These are phyloP conservation scores for Phellinidium pouzarii DNA, from an alignment of 1,284 basidiomycete species.

Conservation along the genomic window DNA sequence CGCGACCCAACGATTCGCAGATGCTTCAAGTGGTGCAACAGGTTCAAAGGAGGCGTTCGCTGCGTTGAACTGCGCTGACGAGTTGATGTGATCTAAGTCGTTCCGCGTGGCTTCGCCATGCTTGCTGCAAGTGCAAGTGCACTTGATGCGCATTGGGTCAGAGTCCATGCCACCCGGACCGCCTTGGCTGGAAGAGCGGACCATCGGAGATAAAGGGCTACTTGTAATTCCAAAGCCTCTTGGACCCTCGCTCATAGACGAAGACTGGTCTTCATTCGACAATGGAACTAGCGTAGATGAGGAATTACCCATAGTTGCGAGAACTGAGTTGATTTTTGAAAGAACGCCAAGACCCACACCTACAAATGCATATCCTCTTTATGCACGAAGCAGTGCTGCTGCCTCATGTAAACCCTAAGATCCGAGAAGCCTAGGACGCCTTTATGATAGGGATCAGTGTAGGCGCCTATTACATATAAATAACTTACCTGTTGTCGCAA, in stretches of 20 bases:
- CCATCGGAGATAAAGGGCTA: slow-evolving; percentile 50
- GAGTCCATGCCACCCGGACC: slow-evolving; percentile 31
- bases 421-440: too few relatives aligned
- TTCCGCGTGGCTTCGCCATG: slow-evolving; percentile 60
- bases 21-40: slow-evolving; percentile 69
- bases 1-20: slow-evolving; percentile 78
- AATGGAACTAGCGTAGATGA: too few relatives aligned
- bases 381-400: too few relatives aligned
- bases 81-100: slow-evolving; percentile 32
- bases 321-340: too few relatives aligned
- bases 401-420: too few relatives aligned
- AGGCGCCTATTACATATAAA: too few relatives aligned
- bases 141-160: slow-evolving; percentile 43
- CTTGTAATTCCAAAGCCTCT: slow-evolving; percentile 36
- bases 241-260: slow-evolving; percentile 39
- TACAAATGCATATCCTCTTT: too few relatives aligned
- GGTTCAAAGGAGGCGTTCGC: slow-evolving; percentile 36
- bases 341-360: too few relatives aligned
- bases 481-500: too few relatives aligned
- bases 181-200: slow-evolving; percentile 70
- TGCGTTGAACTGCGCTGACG: slow-evolving; percentile 20
- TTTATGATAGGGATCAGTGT: too few relatives aligned
- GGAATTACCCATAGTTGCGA: too few relatives aligned
- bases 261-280: too few relatives aligned
- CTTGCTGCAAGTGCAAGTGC: slow-evolving; percentile 67